Evolutionary conservation across 495 filamentous ascomycete species (phyloP).

Genomic region (Xylaria venustula): DNA sequence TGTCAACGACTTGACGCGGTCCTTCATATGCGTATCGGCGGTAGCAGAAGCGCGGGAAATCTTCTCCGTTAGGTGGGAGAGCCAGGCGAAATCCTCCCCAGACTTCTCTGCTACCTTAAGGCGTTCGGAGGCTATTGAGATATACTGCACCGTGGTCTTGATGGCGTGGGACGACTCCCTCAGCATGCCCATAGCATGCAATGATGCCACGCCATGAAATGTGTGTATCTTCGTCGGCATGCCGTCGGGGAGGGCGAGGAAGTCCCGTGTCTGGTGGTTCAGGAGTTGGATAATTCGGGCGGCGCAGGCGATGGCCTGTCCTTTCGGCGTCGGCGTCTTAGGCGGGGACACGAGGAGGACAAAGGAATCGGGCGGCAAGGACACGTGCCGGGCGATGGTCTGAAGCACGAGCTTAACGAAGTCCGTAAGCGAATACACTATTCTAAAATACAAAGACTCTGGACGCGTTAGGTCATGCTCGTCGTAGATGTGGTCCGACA

Average conservation of each 20-base stretch:
- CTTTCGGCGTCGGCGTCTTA: conserved; percentile 7
- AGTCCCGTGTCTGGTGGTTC: conserved; percentile 20
- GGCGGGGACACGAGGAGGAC: background rate
- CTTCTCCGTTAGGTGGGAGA: conserved; percentile 35
- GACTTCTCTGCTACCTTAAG: conserved; percentile 37
- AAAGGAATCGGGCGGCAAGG: no score
- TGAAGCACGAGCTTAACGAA: conserved; percentile 19
- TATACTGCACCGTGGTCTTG: conserved; percentile 33
- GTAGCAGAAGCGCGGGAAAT: conserved; percentile 27
- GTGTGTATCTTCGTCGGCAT: conserved; percentile 18
- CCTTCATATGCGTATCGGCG: conserved; percentile 31
- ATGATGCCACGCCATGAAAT: conserved; percentile 22
- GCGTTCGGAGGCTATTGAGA: conserved; percentile 33
- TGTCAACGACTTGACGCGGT: conserved; percentile 31
- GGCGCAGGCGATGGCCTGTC: background rate
- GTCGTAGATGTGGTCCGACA: conserved; percentile 12
- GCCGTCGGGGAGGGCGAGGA: conserved; percentile 18
- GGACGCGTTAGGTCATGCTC: conserved; percentile 20
- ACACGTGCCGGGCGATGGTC: background rate
- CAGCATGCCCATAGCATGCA: conserved; percentile 36
- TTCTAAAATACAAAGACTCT: conserved; percentile 18
- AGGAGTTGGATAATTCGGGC: conserved; percentile 19
- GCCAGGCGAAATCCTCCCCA: conserved; percentile 36
- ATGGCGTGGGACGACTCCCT: conserved; percentile 38
- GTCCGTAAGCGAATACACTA: conserved; percentile 18